Conservation (phyloP, 768 basidiomycete species). For the Leucocoprinus birnbaumii region DNA sequence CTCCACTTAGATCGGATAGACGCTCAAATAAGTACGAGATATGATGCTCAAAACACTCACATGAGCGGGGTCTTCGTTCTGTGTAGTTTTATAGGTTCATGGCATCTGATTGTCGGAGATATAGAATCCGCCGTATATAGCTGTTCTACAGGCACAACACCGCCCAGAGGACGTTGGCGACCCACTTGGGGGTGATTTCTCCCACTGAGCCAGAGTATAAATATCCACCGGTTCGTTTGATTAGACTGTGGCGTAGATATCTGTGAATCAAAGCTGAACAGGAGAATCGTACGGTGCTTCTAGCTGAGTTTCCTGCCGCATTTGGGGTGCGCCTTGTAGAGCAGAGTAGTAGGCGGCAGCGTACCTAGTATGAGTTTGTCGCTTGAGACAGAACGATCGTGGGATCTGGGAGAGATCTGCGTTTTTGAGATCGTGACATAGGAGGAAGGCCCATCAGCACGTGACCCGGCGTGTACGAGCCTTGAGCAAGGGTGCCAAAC, state of each 20-base stretch:
- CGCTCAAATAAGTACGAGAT: background rate
- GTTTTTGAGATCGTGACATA: background rate
- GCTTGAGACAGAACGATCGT: background rate
- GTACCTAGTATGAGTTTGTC: background rate
- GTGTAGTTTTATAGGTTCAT: background rate
- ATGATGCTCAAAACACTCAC: background rate
- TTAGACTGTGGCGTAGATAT: background rate
- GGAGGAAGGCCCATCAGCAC: conserved; percentile 4
- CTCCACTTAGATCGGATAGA: conserved; percentile 1
- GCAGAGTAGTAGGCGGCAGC: background rate
- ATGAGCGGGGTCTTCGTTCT: background rate
- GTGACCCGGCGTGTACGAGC: conserved; percentile 10
- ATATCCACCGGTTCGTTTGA: conserved; percentile 1
- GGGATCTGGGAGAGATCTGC: background rate
- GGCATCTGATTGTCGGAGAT: conserved; percentile 7
- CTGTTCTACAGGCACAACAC: conserved; percentile 5
- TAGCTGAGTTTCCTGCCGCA: background rate
- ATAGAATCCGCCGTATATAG: background rate
- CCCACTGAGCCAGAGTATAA: conserved; percentile 5
- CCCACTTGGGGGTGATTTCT: background rate
- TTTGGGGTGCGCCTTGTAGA: background rate
- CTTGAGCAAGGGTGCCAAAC: no score
- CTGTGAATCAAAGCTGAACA: background rate
- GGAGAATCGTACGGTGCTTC: background rate
- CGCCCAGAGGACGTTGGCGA: conserved; percentile 3